A percentile compares a stretch with the other conserved stretches of the same genome.
These are phyloP conservation scores for Speleostelium caveatum DNA, from an alignment of 78 protist species.

Conservation along the genomic window DNA sequence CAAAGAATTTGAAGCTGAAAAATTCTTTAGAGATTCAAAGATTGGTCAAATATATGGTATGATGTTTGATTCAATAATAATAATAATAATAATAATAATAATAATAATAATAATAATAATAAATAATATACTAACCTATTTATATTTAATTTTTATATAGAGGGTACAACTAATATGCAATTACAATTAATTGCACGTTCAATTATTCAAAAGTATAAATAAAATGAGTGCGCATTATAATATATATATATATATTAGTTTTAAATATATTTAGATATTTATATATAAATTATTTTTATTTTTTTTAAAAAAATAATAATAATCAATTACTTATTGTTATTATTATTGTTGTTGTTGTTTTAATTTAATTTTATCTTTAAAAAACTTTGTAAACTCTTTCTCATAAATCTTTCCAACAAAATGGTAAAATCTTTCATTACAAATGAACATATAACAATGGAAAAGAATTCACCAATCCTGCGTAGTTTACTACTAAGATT, in stretches of 20 bases:
- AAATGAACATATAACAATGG: conserved; percentile 67
- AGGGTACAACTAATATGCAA: conserved; percentile 84
- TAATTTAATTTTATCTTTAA: not conserved
- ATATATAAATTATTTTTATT: too few relatives aligned
- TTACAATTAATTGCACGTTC: conserved; percentile 76
- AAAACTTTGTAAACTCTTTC: conserved; percentile 59
- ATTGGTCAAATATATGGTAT: conserved; percentile 62
- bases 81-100: not conserved
- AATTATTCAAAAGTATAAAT: conserved; percentile 37
- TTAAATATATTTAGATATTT: too few relatives aligned
- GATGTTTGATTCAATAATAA: not conserved
- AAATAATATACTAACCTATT: not conserved
- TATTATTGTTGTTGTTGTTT: too few relatives aligned
- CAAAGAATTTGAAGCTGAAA: conserved; percentile 94
- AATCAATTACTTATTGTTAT: too few relatives aligned
- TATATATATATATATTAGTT: too few relatives aligned
- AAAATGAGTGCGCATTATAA: too few relatives aligned
- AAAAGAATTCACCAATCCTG: conserved; percentile 76
- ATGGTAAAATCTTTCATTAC: conserved; percentile 76
- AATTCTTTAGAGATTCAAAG: conserved; percentile 90
- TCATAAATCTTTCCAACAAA: conserved; percentile 64
- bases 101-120: not conserved
- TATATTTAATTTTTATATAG: conserved; percentile 15
- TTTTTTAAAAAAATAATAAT: too few relatives aligned
- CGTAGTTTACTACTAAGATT: conserved; percentile 22